Percentiles rank a stretch among this genome's conserved stretches.
Conservation (phyloP, 2,329 filamentous ascomycete genomes). For the Aspergillus sojae region DNA sequence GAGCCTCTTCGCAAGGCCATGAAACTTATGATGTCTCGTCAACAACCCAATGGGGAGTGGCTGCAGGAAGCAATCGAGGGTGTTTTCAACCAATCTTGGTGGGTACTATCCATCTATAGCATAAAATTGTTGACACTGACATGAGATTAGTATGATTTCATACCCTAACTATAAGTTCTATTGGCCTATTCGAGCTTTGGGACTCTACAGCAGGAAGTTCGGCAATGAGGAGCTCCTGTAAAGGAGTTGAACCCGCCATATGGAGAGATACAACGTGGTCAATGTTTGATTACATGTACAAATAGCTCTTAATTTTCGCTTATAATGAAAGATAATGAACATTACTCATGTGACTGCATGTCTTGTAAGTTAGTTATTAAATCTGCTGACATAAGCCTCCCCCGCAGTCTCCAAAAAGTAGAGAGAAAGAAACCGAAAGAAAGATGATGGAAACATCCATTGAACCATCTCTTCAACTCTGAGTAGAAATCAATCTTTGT, state of each 20-base stretch:
- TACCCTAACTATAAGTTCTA: conserved; percentile 99
- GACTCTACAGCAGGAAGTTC: conserved; percentile 78
- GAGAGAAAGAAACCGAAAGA: conserved; percentile 4
- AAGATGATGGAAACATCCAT: conserved; percentile 17
- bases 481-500: not conserved
- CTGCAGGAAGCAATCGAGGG: conserved; percentile 93
- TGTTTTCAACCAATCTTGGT: conserved; percentile 97
- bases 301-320: not conserved
- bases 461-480: not conserved
- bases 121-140: conserved; percentile 24
- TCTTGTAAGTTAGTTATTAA: too few species aligned
- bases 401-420: conserved; percentile 16
- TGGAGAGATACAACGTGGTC: not conserved
- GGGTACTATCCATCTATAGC: conserved; percentile 38
- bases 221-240: conserved; percentile 62
- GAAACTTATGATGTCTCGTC: conserved; percentile 78
- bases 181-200: conserved; percentile 90
- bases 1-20: conserved; percentile 74
- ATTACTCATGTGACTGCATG: not conserved
- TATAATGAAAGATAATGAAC: not conserved
- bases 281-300: not conserved
- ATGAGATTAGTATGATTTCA: conserved; percentile 76
- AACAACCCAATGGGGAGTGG: conserved; percentile 92
- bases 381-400: conserved; percentile 12
- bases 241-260: not conserved